Percentiles rank a stretch among this genome's conserved stretches.
Evolutionary conservation across 306 rosid genomes (phyloP).

Genomic region (Alnus rubra): DNA sequence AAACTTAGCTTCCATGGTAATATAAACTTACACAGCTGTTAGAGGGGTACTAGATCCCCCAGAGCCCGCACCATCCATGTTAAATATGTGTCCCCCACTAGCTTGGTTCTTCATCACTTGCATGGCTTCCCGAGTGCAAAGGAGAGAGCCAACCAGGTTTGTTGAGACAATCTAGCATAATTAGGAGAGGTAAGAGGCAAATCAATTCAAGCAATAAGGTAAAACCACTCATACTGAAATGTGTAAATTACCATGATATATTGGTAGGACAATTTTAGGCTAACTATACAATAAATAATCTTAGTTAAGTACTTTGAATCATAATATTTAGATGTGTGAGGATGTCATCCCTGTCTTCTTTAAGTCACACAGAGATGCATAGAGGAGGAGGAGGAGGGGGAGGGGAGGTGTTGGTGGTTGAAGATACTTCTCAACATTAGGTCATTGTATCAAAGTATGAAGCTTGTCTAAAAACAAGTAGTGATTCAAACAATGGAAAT

Average conservation of each 20-base stretch:
- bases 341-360: not conserved
- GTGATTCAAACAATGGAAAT: not conserved
- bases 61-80: conserved; percentile 96
- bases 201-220: not conserved
- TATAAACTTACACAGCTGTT: conserved; percentile 80
- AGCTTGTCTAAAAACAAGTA: not conserved
- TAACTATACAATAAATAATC: not conserved
- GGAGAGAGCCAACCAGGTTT: conserved; percentile 85
- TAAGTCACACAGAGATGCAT: not conserved
- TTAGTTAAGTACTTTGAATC: not conserved
- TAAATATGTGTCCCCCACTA: conserved; percentile 87
- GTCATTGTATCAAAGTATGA: not conserved
- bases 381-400: not conserved
- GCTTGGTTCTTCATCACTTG: conserved; percentile 66
- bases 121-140: conserved; percentile 94
- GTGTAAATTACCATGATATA: not conserved
- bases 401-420: too few relatives aligned
- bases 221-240: not conserved
- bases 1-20: conserved; percentile 16
- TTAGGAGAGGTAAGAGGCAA: conserved; percentile 5
- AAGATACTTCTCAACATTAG: not conserved
- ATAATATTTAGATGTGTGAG: not conserved
- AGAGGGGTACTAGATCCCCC: conserved; percentile 98
- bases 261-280: not conserved
- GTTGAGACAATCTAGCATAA: conserved; percentile 81